Conservation (phyloP, 2,329 filamentous ascomycete genomes). For the Colletotrichum eremochloae region DNA sequence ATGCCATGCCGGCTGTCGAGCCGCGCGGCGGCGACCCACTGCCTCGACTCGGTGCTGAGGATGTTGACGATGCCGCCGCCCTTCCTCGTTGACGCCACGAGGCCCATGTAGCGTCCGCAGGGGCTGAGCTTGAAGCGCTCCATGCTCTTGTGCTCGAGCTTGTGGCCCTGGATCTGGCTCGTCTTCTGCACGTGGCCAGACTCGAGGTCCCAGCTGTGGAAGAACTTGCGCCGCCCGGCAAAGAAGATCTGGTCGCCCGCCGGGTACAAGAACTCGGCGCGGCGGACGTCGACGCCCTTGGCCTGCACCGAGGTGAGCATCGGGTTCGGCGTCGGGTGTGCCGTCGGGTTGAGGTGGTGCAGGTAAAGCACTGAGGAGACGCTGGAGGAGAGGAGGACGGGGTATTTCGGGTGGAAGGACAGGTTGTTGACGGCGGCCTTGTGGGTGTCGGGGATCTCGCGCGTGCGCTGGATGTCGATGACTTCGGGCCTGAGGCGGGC, state of each 20-base stretch:
- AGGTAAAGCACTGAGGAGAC: slow-evolving; percentile 87
- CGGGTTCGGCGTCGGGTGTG: slow-evolving; percentile 84
- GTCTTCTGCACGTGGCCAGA: slow-evolving; percentile 88
- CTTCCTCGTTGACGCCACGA: slow-evolving; percentile 84
- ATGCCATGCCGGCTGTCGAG: slow-evolving; percentile 87
- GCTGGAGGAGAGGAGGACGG: slow-evolving; percentile 90
- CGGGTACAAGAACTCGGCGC: slow-evolving; percentile 82
- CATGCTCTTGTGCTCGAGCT: slow-evolving; percentile 89
- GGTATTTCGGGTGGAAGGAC: slow-evolving; percentile 89
- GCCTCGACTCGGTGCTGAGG: slow-evolving; percentile 81
- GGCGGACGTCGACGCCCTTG: slow-evolving; percentile 84
- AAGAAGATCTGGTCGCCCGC: slow-evolving; percentile 86
- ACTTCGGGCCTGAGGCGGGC: slow-evolving; percentile 87
- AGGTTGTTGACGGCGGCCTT: slow-evolving; percentile 85
- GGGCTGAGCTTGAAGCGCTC: slow-evolving; percentile 91
- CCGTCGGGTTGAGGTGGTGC: slow-evolving; percentile 86
- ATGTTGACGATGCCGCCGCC: slow-evolving; percentile 92
- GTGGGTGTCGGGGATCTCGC: slow-evolving; percentile 85
- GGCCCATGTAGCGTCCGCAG: slow-evolving; percentile 86
- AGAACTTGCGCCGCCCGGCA: slow-evolving; percentile 88
- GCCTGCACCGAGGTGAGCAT: slow-evolving; percentile 91
- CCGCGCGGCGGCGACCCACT: slow-evolving; percentile 88
- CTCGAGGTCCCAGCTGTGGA: slow-evolving; percentile 92
- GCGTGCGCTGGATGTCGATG: slow-evolving; percentile 89
- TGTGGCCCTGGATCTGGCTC: slow-evolving; percentile 78